A percentile compares a stretch with the other conserved stretches of the same genome.
These are phyloP conservation scores for Penstemon newberryi DNA, from an alignment of 257 asterid genomes.

Conservation along the genomic window DNA sequence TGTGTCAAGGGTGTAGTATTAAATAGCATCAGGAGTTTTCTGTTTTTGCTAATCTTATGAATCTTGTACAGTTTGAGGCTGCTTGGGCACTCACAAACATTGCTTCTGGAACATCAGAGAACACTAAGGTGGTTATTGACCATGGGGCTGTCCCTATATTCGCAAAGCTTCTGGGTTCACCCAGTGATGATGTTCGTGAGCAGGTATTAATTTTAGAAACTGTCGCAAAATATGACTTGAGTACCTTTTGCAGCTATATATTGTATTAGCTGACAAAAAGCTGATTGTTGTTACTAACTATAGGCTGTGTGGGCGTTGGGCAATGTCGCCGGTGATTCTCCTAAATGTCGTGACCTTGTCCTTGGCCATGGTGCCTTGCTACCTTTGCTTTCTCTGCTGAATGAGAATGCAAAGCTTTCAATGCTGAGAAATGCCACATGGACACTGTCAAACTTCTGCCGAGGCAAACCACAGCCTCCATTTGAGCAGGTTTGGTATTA, in stretches of 20 bases:
- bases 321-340: constrained; percentile 95
- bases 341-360: constrained; percentile 88
- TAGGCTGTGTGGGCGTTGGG: constrained; percentile 99
- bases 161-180: constrained; percentile 78
- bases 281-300: neutral
- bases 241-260: constrained; percentile 7
- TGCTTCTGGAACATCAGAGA: constrained; percentile 94
- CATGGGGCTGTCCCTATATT: constrained; percentile 89
- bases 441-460: constrained; percentile 92
- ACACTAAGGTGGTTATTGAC: constrained; percentile 84
- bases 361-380: constrained; percentile 75
- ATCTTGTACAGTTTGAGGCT: constrained; percentile 71
- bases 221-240: constrained; percentile 6
- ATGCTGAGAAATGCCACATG: constrained; percentile 98
- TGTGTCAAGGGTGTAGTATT: constrained; percentile 5
- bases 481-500: constrained; percentile 75
- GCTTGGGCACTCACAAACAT: constrained; percentile 99
- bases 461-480: constrained; percentile 96
- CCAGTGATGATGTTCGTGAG: constrained; percentile 93
- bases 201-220: constrained; percentile 49
- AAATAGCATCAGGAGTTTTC: neutral
- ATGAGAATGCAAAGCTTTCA: constrained; percentile 78
- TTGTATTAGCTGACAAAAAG: neutral
- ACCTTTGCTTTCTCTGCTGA: constrained; percentile 78
- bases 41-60: constrained; percentile 18